A percentile compares a stretch with the other conserved stretches of the same genome.
These are phyloP conservation scores for Coemansia sp. DNA, from an alignment of 192 early-diverging fungal species.

Conservation along the genomic window DNA sequence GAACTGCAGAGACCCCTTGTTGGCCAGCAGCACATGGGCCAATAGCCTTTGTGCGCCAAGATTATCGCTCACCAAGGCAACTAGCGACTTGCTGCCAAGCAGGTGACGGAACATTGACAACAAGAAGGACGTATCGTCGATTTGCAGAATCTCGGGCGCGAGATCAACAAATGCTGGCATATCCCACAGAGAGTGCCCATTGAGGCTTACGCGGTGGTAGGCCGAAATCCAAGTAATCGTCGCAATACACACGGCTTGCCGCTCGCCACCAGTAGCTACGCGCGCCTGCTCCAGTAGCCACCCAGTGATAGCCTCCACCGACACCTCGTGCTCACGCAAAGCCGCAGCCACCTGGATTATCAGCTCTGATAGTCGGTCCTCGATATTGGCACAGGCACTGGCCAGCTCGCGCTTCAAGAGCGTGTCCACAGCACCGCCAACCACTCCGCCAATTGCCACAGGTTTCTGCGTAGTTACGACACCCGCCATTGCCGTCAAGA, in stretches of 20 bases:
- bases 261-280: neutral
- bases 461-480: neutral
- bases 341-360: slow-evolving; percentile 7
- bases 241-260: slow-evolving; percentile 17
- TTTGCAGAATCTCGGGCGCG: slow-evolving; percentile 31
- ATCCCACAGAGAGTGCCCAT: slow-evolving; percentile 37
- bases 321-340: neutral
- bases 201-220: slow-evolving; percentile 5
- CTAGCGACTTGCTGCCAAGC: slow-evolving; percentile 11
- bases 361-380: slow-evolving; percentile 8
- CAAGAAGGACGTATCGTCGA: slow-evolving; percentile 34
- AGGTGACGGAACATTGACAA: slow-evolving; percentile 34
- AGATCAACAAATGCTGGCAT: slow-evolving; percentile 9
- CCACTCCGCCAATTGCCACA: neutral
- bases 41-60: slow-evolving; percentile 27
- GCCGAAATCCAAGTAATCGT: slow-evolving; percentile 39
- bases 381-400: slow-evolving; percentile 19
- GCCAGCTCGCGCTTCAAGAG: slow-evolving; percentile 6
- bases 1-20: slow-evolving; percentile 16
- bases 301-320: slow-evolving; percentile 4
- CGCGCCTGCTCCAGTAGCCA: slow-evolving; percentile 25
- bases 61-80: slow-evolving; percentile 8
- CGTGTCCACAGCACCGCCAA: neutral
- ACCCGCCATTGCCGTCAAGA: neutral
- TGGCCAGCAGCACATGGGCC: slow-evolving; percentile 26